A percentile compares a stretch with the other conserved stretches of the same genome.
Conservation (phyloP, 805 yeast genomes). For the Saturnispora quitensis region DNA sequence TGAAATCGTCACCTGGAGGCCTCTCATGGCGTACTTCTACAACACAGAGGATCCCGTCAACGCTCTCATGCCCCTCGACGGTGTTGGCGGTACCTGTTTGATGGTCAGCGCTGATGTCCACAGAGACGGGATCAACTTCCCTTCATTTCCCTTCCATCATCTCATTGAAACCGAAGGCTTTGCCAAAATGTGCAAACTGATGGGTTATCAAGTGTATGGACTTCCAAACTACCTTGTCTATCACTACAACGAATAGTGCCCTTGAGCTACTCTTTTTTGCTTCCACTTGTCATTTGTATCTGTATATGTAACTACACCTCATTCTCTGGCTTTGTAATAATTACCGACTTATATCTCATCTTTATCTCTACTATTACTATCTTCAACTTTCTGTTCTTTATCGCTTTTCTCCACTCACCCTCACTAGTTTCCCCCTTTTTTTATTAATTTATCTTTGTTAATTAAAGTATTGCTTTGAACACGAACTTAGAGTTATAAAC, state of each 20-base stretch:
- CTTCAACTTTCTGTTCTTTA: neutral
- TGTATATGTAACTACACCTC: neutral
- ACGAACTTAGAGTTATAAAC: neutral
- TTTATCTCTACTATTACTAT: neutral
- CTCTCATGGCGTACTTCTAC: conserved; percentile 86
- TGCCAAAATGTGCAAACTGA: conserved; percentile 94
- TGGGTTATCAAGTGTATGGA: conserved; percentile 87
- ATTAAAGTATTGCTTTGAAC: neutral
- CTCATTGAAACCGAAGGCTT: conserved; percentile 97
- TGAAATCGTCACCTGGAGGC: conserved; percentile 89
- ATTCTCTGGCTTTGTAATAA: neutral
- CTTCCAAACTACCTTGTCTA: conserved; percentile 90
- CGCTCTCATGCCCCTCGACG: conserved; percentile 68
- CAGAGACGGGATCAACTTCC: conserved; percentile 99
- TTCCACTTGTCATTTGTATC: neutral
- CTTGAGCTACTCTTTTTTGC: neutral
- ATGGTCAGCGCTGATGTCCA: conserved; percentile 96
- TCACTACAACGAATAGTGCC: conserved; percentile 68
- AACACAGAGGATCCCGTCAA: conserved; percentile 60
- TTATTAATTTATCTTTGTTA: neutral
- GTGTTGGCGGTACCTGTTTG: conserved; percentile 97
- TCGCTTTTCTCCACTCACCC: neutral
- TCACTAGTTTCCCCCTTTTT: neutral
- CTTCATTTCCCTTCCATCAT: conserved; percentile 95
- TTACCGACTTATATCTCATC: neutral